Evolutionary conservation across 257 asterid genomes (phyloP), one percentile per base, ranked within the genome.

Genomic region (Cruciata laevipes): DNA sequence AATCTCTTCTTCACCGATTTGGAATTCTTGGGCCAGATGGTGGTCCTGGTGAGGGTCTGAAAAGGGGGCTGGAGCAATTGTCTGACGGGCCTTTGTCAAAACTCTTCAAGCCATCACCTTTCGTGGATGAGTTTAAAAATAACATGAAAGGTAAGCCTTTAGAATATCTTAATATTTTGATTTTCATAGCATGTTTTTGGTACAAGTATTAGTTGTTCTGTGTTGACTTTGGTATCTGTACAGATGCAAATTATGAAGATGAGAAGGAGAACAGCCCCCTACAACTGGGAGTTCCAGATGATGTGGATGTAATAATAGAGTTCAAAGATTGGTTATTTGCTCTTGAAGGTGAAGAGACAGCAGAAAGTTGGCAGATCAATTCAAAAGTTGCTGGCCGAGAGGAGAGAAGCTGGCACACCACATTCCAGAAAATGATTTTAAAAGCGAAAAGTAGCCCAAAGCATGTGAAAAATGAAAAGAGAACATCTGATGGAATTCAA

Each of bases 1-100:
- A 94, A 75, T 76, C 90, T 74, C 83, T 94, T 80, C 97, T 94
- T 74, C 96, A 88, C 71, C 86, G 89, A 72, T 94, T 94, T 81
- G 99, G 99, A 71, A 90, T 94, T 82, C 85, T 90, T 72, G 91
- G 91, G 57, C 91, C 96, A 64, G 96, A 88, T 81, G 99, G 99
- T 68, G 97, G 97, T 68, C 99, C 99, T 47, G 99, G 99, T 70
- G 87, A 84, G 70, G 95, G 95, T 78, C 96, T 94, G 68, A 83
- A 83, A 17, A 94, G 79, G 81, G 96, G 97, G 64, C 73, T 94
- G 75, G 83, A 88, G 74, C 95, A 87, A 71, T 83, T 94, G 74
- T 82, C 96, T 67, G 77, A 81, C 47, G 99, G 99, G 63, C 99
- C 99, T 81, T 77, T 94, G 61, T 72, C 93, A 23, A 88, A 87